Percentiles rank a stretch among this genome's conserved stretches.
Evolutionary conservation across 2,329 filamentous ascomycete species (phyloP).

Genomic region (Monilinia polystroma): DNA sequence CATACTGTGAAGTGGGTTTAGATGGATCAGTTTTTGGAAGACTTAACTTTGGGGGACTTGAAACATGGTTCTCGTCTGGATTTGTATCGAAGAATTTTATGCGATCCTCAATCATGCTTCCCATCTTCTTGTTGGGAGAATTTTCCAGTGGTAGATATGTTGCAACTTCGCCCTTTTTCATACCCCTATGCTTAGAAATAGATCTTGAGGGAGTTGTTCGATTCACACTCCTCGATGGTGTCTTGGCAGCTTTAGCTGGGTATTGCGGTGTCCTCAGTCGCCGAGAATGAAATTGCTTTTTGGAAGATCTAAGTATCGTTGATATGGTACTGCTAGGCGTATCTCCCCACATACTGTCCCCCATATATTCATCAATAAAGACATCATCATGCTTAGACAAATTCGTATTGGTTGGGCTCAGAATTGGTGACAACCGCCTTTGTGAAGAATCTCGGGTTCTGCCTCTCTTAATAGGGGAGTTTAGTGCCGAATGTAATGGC

Average conservation of each 20-base stretch:
- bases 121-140: conserved; percentile 20
- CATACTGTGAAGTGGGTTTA: neutral
- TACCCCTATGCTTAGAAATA: neutral
- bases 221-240: conserved; percentile 6
- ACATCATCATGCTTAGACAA: conserved; percentile 21
- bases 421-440: conserved; percentile 29
- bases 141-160: conserved; percentile 14
- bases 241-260: neutral
- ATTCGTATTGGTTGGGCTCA: conserved; percentile 25
- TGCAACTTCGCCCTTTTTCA: neutral
- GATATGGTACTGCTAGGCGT: conserved; percentile 14
- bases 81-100: conserved; percentile 36
- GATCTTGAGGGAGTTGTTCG: neutral
- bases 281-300: conserved; percentile 8
- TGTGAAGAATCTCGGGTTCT: conserved; percentile 15
- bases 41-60: conserved; percentile 5
- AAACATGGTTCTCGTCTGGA: conserved; percentile 19
- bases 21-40: neutral
- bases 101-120: conserved; percentile 31
- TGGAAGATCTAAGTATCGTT: neutral
- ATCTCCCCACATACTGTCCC: neutral
- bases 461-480: conserved; percentile 15
- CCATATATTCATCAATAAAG: conserved; percentile 3
- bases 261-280: conserved; percentile 1
- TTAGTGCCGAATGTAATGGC: conserved; percentile 27